These are phyloP conservation scores for Myxozyma mucilagina DNA, from an alignment of 805 yeast genomes.

Conservation along the genomic window DNA sequence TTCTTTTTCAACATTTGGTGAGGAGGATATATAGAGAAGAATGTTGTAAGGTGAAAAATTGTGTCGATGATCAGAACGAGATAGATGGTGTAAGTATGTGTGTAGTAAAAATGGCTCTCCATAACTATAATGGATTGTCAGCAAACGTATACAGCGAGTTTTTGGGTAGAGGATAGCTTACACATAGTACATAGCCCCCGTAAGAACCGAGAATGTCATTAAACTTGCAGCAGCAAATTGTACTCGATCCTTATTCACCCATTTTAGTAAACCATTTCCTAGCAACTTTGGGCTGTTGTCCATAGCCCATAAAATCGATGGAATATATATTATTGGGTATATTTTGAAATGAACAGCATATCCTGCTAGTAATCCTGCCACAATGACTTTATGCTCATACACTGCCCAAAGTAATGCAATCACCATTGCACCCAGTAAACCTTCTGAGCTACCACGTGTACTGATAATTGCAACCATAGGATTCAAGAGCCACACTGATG, in stretches of 20 bases:
- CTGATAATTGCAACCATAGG: constrained; percentile 94
- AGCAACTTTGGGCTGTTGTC: constrained; percentile 27
- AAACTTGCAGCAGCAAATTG: constrained; percentile 46
- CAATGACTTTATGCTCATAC: constrained; percentile 44
- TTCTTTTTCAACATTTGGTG: constrained; percentile 32
- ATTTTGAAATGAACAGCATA: constrained; percentile 84
- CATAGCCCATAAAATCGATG: constrained; percentile 47
- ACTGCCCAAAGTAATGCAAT: constrained; percentile 54
- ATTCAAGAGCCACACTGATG: constrained; percentile 80
- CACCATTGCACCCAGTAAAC: constrained; percentile 76
- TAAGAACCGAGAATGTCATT: constrained; percentile 49
- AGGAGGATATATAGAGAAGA: constrained; percentile 49
- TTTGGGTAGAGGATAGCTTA: background rate
- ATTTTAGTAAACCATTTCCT: constrained; percentile 33
- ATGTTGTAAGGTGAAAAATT: constrained; percentile 88
- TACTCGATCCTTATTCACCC: constrained; percentile 49
- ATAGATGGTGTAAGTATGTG: constrained; percentile 79
- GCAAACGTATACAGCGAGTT: background rate
- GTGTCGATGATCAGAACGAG: constrained; percentile 88
- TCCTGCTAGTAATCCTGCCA: constrained; percentile 58
- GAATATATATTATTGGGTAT: constrained; percentile 86
- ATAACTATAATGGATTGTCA: constrained; percentile 42
- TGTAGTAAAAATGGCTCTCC: constrained; percentile 76
- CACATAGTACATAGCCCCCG: constrained; percentile 59
- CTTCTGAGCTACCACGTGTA: constrained; percentile 92